Evolutionary conservation across 768 basidiomycete species (phyloP).

Genomic region (Holtermanniella nyarrowii): DNA sequence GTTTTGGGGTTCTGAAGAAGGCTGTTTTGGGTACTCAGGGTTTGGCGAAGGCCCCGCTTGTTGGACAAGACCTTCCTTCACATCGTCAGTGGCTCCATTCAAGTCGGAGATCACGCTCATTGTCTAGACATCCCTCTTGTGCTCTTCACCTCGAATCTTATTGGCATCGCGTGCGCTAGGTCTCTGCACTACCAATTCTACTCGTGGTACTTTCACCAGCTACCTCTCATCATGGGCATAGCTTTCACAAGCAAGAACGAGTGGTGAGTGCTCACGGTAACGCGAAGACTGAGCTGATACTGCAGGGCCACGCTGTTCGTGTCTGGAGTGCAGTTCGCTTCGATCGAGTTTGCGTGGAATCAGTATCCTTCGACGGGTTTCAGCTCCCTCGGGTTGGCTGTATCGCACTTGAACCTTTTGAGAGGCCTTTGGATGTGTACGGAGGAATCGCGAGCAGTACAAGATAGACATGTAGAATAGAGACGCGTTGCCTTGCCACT

Average conservation of each 20-base stretch:
- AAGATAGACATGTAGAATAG: not conserved
- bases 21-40: conserved; percentile 64
- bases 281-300: no score
- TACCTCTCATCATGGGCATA: conserved; percentile 58
- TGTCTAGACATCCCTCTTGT: conserved; percentile 68
- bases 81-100: no score
- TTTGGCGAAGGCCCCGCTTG: conserved; percentile 42
- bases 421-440: no score
- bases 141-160: conserved; percentile 80
- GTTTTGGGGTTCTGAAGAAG: conserved; percentile 51
- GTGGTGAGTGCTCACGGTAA: no score
- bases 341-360: not conserved
- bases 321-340: not conserved
- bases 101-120: no score
- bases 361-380: not conserved
- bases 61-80: not conserved
- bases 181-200: conserved; percentile 98
- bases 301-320: no score
- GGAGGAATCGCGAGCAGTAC: not conserved
- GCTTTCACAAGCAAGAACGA: no score
- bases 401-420: not conserved
- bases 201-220: conserved; percentile 87
- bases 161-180: conserved; percentile 83
- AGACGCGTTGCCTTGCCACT: no score
- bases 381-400: not conserved